Evolutionary conservation across 768 basidiomycete species (phyloP).

Genomic region (Exsudoporus frostii): DNA sequence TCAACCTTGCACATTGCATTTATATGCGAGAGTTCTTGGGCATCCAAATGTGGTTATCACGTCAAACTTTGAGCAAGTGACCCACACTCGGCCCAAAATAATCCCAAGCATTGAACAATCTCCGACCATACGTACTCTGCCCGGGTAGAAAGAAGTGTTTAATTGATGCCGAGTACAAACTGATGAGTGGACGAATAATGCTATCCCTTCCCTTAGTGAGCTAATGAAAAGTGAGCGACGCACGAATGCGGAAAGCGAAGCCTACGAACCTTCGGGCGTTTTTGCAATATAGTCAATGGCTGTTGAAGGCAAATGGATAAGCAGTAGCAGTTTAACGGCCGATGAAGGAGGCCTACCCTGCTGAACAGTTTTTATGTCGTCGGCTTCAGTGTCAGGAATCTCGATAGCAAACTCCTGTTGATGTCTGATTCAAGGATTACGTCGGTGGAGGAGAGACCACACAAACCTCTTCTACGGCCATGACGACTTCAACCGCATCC

Average conservation of each 20-base stretch:
- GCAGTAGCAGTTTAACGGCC: background rate
- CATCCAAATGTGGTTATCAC: conserved; percentile 9
- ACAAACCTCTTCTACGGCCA: conserved; percentile 92
- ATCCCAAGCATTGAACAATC: background rate
- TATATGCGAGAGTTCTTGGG: conserved; percentile 7
- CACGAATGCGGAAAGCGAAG: conserved; percentile 5
- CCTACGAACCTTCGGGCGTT: conserved; percentile 75
- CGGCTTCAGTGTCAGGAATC: conserved; percentile 96
- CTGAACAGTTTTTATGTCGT: conserved; percentile 86
- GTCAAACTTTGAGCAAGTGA: conserved; percentile 4
- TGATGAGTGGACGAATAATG: conserved; percentile 6
- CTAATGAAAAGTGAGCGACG: conserved; percentile 31
- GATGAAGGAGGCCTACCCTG: conserved; percentile 60
- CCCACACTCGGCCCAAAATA: conserved; percentile 4
- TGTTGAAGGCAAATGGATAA: conserved; percentile 31
- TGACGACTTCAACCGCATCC: conserved; percentile 96
- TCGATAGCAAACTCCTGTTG: conserved; percentile 92
- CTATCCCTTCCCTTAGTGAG: conserved; percentile 39
- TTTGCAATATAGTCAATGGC: conserved; percentile 95
- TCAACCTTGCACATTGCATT: background rate
- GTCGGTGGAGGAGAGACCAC: background rate
- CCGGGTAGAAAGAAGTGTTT: conserved; percentile 5
- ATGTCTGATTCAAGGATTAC: background rate
- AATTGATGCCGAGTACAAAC: conserved; percentile 21
- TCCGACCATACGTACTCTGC: background rate